phyloP scores from a whole-genome alignment of 192 early-diverging fungal species.

The Umbelopsis ramanniana region DNA sequence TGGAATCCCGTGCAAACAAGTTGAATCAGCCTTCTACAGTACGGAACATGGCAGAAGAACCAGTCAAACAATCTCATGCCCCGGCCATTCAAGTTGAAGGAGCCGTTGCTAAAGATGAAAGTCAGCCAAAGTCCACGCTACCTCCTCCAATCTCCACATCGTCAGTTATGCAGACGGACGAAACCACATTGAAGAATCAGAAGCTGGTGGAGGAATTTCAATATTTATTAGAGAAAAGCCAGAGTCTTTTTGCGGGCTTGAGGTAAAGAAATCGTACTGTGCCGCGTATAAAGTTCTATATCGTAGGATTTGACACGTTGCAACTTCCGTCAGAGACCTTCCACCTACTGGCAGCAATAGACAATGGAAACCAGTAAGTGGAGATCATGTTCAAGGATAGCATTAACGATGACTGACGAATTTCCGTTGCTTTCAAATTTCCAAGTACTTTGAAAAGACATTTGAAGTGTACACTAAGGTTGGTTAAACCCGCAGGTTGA shows the following conservation, averaged over 20 bases:
- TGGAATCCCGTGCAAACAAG: conserved; percentile 13
- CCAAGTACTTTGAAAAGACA: conserved; percentile 90
- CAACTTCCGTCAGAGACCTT: conserved; percentile 66
- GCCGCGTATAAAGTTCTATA: not conserved
- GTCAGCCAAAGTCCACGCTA: not conserved
- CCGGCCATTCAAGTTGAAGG: not conserved
- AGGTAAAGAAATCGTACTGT: conserved; percentile 52
- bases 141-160: conserved; percentile 4
- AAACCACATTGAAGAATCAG: conserved; percentile 45
- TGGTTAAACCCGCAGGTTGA: not conserved
- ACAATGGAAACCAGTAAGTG: conserved; percentile 58
- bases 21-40: not conserved
- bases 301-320: not conserved
- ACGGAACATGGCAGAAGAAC: not conserved
- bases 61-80: not conserved
- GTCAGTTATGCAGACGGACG: conserved; percentile 18
- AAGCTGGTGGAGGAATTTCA: conserved; percentile 85
- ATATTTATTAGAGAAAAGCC: conserved; percentile 95
- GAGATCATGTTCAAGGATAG: not conserved
- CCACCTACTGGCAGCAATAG: conserved; percentile 83
- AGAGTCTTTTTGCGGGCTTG: conserved; percentile 93
- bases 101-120: not conserved
- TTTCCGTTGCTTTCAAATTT: not conserved
- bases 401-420: not conserved
- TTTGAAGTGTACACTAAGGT: conserved; percentile 96